Conservation (phyloP, 805 yeast species). For the Ogataea populi-albae region DNA sequence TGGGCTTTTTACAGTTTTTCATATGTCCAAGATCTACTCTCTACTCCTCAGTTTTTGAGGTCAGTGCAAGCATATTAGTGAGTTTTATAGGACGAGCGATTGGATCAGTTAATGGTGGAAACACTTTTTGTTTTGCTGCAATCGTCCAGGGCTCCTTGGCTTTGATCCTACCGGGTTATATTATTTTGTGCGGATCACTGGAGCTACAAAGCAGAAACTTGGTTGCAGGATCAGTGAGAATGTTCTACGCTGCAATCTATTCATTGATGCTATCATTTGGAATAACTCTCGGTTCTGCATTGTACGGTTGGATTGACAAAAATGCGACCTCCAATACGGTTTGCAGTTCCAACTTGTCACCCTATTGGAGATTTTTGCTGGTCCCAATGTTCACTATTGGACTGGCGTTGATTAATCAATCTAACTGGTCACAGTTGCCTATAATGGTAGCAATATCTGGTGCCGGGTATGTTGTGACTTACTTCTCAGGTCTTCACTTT, state of each 20-base stretch:
- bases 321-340: conserved; percentile 62
- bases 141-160: conserved; percentile 89
- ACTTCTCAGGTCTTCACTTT: conserved; percentile 74
- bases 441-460: conserved; percentile 76
- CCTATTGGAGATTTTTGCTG: conserved; percentile 62
- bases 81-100: conserved; percentile 85
- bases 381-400: conserved; percentile 70
- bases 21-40: conserved; percentile 79
- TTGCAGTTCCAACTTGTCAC: conserved; percentile 54
- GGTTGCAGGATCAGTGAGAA: conserved; percentile 92
- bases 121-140: conserved; percentile 79
- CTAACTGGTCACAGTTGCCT: conserved; percentile 77
- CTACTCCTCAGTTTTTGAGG: conserved; percentile 89
- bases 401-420: conserved; percentile 78
- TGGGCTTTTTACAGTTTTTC: conserved; percentile 77
- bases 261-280: conserved; percentile 91
- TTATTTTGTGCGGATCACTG: conserved; percentile 86
- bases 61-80: conserved; percentile 83
- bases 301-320: conserved; percentile 93
- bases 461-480: conserved; percentile 78
- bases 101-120: conserved; percentile 70
- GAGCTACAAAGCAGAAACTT: conserved; percentile 86
- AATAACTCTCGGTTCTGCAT: conserved; percentile 86
- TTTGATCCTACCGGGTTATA: conserved; percentile 89
- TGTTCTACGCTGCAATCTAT: conserved; percentile 94